Percentiles rank a stretch among this genome's conserved stretches.
These are phyloP conservation scores for Scolecobasidium constrictum DNA, from an alignment of 2,329 filamentous ascomycete genomes.

Conservation along the genomic window DNA sequence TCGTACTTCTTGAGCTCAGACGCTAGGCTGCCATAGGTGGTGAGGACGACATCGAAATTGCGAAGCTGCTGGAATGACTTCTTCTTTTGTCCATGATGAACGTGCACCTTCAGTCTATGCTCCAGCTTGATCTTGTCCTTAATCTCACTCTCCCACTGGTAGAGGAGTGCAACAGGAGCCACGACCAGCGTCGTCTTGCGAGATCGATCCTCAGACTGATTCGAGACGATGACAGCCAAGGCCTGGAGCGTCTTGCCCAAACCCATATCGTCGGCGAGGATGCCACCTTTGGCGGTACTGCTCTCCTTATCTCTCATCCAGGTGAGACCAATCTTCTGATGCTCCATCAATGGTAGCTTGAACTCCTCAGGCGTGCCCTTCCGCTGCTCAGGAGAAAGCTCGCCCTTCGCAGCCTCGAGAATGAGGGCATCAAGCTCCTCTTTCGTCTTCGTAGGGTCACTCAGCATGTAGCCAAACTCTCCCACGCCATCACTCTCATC, in stretches of 20 bases:
- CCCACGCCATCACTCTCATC: not conserved
- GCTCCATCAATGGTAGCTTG: conserved; percentile 60
- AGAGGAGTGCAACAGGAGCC: conserved; percentile 84
- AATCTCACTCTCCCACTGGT: conserved; percentile 90
- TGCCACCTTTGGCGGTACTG: conserved; percentile 61
- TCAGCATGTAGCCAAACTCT: conserved; percentile 2
- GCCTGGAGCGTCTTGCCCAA: conserved; percentile 78
- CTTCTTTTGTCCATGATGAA: conserved; percentile 54
- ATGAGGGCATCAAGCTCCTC: conserved; percentile 61
- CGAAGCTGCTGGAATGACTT: conserved; percentile 51
- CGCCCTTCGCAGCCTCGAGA: conserved; percentile 63
- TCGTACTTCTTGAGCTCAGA: conserved; percentile 54
- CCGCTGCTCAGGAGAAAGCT: conserved; percentile 48
- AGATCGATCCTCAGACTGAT: conserved; percentile 47
- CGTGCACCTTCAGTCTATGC: conserved; percentile 52
- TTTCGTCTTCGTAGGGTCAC: conserved; percentile 41
- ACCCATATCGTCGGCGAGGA: conserved; percentile 62
- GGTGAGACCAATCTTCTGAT: conserved; percentile 66
- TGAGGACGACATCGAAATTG: conserved; percentile 63
- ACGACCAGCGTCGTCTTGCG: conserved; percentile 72
- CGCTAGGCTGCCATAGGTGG: conserved; percentile 64
- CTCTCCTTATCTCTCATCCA: conserved; percentile 70
- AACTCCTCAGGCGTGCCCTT: conserved; percentile 61
- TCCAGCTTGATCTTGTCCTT: conserved; percentile 55
- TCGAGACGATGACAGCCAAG: conserved; percentile 62